phyloP scores from a whole-genome alignment of 257 asterid species.

The Plectranthus barbatus region DNA sequence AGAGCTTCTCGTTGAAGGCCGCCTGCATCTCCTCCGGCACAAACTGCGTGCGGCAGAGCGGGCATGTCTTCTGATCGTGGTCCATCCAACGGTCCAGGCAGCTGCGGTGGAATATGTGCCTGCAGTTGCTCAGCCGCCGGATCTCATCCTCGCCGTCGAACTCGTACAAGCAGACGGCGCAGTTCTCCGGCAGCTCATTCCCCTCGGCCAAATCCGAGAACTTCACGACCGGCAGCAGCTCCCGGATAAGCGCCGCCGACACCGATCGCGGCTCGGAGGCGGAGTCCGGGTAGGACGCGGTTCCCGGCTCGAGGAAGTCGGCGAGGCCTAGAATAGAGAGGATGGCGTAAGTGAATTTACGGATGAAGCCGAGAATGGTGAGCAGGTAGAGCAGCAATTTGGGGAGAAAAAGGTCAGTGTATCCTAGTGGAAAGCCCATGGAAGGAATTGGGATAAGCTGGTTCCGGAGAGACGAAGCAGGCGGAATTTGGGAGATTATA shows the following conservation, averaged over 20 bases:
- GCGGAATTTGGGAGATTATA: constrained; percentile 1
- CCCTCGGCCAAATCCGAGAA: constrained; percentile 40
- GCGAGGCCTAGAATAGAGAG: constrained; percentile 45
- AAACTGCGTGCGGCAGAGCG: constrained; percentile 72
- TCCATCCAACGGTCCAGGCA: constrained; percentile 99
- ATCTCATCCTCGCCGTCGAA: constrained; percentile 73
- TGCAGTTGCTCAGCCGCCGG: constrained; percentile 72
- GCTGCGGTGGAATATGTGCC: constrained; percentile 70
- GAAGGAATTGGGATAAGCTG: neutral
- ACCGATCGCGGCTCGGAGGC: constrained; percentile 36
- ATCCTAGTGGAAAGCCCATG: constrained; percentile 90
- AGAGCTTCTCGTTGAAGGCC: constrained; percentile 61
- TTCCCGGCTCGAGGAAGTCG: constrained; percentile 43
- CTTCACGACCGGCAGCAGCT: constrained; percentile 70
- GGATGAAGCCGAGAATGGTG: constrained; percentile 43
- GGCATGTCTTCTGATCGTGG: constrained; percentile 94
- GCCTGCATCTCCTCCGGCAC: constrained; percentile 86
- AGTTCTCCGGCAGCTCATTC: constrained; percentile 54
- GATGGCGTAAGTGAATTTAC: constrained; percentile 23
- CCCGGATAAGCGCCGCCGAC: constrained; percentile 63
- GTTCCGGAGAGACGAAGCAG: too few relatives aligned
- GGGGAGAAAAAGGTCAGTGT: constrained; percentile 60
- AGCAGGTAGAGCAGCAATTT: constrained; percentile 45
- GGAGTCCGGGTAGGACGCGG: constrained; percentile 17
- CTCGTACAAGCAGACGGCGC: constrained; percentile 86